Percentiles rank a stretch among this genome's conserved stretches.
phyloP scores from a whole-genome alignment of 805 yeast genomes.

The Ascoidea rubescens region DNA sequence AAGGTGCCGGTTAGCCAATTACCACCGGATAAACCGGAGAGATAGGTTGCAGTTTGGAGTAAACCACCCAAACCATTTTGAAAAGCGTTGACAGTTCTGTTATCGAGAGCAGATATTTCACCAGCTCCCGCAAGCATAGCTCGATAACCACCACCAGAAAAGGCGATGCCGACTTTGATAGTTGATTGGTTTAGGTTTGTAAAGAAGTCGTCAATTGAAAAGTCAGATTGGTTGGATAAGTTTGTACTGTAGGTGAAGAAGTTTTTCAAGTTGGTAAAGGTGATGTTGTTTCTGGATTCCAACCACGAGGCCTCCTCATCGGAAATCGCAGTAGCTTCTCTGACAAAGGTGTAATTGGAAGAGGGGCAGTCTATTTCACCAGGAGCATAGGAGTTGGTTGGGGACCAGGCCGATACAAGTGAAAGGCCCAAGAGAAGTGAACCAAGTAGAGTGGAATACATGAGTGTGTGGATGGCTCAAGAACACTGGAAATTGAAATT shows the following conservation, averaged over 20 bases:
- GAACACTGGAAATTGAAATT: too few species aligned
- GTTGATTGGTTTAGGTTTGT: slow-evolving; percentile 18
- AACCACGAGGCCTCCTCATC: slow-evolving; percentile 39
- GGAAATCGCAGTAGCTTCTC: slow-evolving; percentile 35
- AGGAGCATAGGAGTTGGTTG: slow-evolving; percentile 47
- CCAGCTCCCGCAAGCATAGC: slow-evolving; percentile 87
- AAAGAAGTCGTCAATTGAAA: slow-evolving; percentile 30
- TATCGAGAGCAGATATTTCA: slow-evolving; percentile 63
- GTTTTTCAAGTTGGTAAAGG: slow-evolving; percentile 28
- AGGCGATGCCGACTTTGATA: slow-evolving; percentile 43
- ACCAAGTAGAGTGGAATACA: too few species aligned
- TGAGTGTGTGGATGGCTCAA: too few species aligned
- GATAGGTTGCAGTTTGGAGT: slow-evolving; percentile 53
- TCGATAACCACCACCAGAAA: slow-evolving; percentile 83
- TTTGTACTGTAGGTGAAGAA: slow-evolving; percentile 21
- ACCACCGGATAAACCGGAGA: slow-evolving; percentile 76
- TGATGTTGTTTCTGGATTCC: slow-evolving; percentile 27
- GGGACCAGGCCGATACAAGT: too few species aligned
- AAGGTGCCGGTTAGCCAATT: slow-evolving; percentile 68
- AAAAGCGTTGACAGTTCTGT: slow-evolving; percentile 44
- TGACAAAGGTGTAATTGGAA: slow-evolving; percentile 14
- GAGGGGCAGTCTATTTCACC: slow-evolving; percentile 40
- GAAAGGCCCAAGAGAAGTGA: too few species aligned
- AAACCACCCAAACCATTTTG: slow-evolving; percentile 58
- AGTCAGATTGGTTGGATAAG: slow-evolving; percentile 24